Evolutionary conservation across 192 early-diverging fungal genomes (phyloP).

Genomic region (Phycomyces nitens): DNA sequence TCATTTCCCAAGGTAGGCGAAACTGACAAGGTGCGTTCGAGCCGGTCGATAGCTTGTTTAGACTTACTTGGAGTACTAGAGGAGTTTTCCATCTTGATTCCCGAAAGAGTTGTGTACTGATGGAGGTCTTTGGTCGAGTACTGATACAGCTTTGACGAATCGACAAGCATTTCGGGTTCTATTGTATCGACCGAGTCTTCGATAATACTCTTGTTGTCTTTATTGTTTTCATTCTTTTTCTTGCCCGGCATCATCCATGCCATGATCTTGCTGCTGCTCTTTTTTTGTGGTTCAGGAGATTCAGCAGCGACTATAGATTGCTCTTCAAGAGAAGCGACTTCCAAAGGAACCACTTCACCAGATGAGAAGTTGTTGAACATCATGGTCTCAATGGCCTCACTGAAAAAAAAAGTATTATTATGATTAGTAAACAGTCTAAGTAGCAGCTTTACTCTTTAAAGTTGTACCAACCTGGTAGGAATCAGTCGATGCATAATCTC

Average conservation of each 20-base stretch:
- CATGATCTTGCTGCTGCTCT: slow-evolving; percentile 6
- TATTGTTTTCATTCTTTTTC: background rate
- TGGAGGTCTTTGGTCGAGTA: slow-evolving; percentile 27
- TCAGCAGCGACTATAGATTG: slow-evolving; percentile 1
- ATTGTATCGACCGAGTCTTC: background rate
- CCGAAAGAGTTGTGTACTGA: background rate
- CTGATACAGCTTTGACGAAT: slow-evolving; percentile 24
- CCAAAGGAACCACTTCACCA: slow-evolving; percentile 10
- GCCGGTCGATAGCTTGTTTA: background rate
- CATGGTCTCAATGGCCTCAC: slow-evolving; percentile 49
- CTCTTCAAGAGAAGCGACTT: background rate
- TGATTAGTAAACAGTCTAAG: background rate
- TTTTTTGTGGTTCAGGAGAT: background rate
- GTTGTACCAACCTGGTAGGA: slow-evolving; percentile 40
- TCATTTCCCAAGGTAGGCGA: background rate
- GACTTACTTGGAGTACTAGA: background rate
- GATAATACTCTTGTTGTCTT: background rate
- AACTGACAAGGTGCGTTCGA: background rate
- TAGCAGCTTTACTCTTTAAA: too few relatives aligned
- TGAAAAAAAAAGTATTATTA: slow-evolving; percentile 13
- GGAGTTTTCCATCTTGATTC: background rate
- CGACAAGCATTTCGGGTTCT: background rate
- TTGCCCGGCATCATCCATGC: slow-evolving; percentile 15
- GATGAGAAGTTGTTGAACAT: slow-evolving; percentile 49
- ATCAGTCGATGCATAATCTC: slow-evolving; percentile 50